Percentiles rank a stretch among this genome's conserved stretches.
Conservation (phyloP, 495 filamentous ascomycete genomes). For the Neurospora sp. region DNA sequence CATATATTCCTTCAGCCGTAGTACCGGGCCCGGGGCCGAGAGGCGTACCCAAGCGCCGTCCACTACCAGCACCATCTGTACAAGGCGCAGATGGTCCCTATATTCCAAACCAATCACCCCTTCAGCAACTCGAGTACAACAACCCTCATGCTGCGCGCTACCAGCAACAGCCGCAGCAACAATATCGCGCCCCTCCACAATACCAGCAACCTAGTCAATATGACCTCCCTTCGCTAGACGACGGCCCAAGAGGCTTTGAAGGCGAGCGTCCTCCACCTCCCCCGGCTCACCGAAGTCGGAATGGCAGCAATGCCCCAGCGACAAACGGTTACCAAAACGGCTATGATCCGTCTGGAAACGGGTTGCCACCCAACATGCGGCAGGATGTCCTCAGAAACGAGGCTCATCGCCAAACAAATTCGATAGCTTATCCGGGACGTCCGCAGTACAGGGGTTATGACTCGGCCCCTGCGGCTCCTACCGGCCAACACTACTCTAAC, state of each 20-base stretch:
- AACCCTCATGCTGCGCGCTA: constrained; percentile 25
- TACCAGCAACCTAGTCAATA: constrained; percentile 10
- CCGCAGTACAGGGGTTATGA: constrained; percentile 37
- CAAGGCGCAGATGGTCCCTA: constrained; percentile 10
- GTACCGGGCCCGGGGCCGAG: constrained; percentile 32
- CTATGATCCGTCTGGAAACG: constrained; percentile 22
- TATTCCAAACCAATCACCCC: constrained; percentile 30
- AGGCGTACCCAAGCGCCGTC: constrained; percentile 54
- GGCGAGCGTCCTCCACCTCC: constrained; percentile 37
- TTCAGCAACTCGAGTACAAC: constrained; percentile 35
- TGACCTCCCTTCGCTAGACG: constrained; percentile 12
- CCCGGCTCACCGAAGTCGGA: constrained; percentile 33
- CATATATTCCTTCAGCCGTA: not conserved
- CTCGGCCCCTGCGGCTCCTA: constrained; percentile 27
- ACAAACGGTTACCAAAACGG: constrained; percentile 23
- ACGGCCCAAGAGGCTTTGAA: constrained; percentile 4
- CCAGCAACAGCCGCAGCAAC: constrained; percentile 24
- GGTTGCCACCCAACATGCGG: constrained; percentile 31
- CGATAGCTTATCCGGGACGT: constrained; percentile 34
- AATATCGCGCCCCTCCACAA: constrained; percentile 14
- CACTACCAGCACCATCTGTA: constrained; percentile 49
- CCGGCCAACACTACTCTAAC: constrained; percentile 18
- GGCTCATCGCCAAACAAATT: constrained; percentile 34
- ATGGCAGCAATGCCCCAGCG: constrained; percentile 27
- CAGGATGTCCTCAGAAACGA: constrained; percentile 39